These are phyloP conservation scores for Mycena polygramma DNA, from an alignment of 768 basidiomycete species.

Conservation along the genomic window DNA sequence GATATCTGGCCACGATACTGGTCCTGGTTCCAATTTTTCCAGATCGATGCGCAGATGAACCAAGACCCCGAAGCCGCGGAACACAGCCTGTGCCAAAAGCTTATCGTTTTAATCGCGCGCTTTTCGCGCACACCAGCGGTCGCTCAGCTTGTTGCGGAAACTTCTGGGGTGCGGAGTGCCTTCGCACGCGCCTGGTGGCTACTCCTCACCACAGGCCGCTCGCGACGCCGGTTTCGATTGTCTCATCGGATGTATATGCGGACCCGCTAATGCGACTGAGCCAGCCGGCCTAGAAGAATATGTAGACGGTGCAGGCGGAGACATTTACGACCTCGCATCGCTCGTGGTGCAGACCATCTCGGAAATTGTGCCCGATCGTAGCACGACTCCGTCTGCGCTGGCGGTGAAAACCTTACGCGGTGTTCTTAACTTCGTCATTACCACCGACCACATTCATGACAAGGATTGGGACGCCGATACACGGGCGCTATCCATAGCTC, in stretches of 20 bases:
- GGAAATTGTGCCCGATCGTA: not conserved
- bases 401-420: not conserved
- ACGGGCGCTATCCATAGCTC: too few relatives aligned
- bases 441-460: not conserved
- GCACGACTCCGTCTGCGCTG: not conserved
- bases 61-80: not conserved
- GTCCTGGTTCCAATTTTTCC: constrained; percentile 1
- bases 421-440: not conserved
- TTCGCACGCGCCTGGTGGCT: not conserved
- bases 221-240: not conserved
- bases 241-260: not conserved
- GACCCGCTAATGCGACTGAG: not conserved
- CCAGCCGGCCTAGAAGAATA: not conserved
- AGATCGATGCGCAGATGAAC: not conserved
- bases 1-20: constrained; percentile 6
- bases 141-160: not conserved
- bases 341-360: not conserved
- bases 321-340: not conserved
- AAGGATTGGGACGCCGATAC: too few relatives aligned
- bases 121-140: not conserved
- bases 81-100: not conserved
- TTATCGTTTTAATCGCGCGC: not conserved
- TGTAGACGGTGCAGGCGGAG: not conserved
- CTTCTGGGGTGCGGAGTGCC: not conserved
- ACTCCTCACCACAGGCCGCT: not conserved